Evolutionary conservation across 129 eudicot species (phyloP).

Genomic region (Flaveria brownii): DNA sequence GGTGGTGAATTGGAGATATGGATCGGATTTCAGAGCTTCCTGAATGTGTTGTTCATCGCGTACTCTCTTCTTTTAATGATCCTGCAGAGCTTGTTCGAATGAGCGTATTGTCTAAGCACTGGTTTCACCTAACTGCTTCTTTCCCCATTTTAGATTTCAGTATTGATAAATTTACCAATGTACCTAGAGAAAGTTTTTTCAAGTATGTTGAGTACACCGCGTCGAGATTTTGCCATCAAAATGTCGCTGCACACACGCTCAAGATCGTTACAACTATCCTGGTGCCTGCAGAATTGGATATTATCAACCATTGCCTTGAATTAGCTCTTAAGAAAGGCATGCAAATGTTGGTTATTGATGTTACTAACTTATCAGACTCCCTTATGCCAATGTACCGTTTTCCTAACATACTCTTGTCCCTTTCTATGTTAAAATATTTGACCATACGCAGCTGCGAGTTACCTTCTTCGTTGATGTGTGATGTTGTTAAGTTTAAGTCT

Average conservation of each 20-base stretch:
- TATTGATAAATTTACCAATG: not conserved
- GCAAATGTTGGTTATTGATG: not conserved
- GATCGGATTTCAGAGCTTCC: not conserved
- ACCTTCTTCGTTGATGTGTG: not conserved
- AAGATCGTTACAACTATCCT: not conserved
- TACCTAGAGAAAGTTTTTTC: not conserved
- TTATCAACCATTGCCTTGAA: not conserved
- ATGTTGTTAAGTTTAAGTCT: not conserved
- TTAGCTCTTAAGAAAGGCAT: slow-evolving; percentile 1
- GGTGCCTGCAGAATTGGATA: not conserved
- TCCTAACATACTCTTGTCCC: not conserved
- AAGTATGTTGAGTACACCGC: not conserved
- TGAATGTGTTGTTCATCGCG: not conserved
- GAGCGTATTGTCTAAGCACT: not conserved
- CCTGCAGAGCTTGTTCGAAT: slow-evolving; percentile 1
- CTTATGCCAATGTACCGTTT: not conserved
- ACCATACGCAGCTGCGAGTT: not conserved
- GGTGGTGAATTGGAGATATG: not conserved
- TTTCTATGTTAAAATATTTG: not conserved
- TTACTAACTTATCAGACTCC: not conserved
- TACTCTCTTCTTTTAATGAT: not conserved
- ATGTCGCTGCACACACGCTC: not conserved
- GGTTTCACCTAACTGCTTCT: slow-evolving; percentile 1
- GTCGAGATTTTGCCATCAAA: slow-evolving; percentile 1
- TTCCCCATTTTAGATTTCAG: not conserved